Conservation (phyloP, 1,284 basidiomycete species). For the Austropuccinia psidii region DNA sequence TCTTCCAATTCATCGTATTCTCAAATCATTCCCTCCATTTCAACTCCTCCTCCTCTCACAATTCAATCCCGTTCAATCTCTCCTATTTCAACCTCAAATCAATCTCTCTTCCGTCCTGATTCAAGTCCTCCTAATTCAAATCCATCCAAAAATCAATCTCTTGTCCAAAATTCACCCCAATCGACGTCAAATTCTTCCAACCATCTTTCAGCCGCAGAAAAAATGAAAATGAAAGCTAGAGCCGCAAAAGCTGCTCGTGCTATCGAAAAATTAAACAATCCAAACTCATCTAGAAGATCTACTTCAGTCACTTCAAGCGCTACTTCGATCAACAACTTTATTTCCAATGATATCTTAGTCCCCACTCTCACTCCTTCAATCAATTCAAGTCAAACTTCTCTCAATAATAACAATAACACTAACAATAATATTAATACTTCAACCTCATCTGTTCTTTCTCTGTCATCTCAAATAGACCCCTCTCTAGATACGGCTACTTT, state of each 20-base stretch:
- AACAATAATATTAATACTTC: not conserved
- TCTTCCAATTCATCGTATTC: no score
- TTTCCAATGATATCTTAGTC: not conserved
- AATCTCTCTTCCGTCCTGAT: no score
- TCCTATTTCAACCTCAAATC: no score
- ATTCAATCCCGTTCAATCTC: no score
- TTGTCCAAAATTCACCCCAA: no score
- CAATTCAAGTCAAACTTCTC: not conserved
- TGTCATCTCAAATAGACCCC: not conserved
- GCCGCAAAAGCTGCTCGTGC: conserved; percentile 32
- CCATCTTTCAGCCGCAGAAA: conserved; percentile 16
- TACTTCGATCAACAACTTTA: no score
- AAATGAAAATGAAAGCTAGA: conserved; percentile 27
- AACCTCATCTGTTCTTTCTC: not conserved
- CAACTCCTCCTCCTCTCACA: no score
- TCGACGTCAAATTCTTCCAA: no score
- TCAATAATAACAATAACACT: not conserved
- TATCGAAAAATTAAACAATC: not conserved
- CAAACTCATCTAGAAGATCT: conserved; percentile 6
- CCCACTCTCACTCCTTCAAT: not conserved
- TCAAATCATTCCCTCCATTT: no score
- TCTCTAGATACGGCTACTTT: not conserved
- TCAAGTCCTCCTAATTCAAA: no score
- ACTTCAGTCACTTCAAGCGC: not conserved
- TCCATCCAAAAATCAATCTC: no score